Evolutionary conservation across 768 basidiomycete genomes (phyloP), one percentile per base, ranked within the genome.

Genomic region (Polyporus arcularius): DNA sequence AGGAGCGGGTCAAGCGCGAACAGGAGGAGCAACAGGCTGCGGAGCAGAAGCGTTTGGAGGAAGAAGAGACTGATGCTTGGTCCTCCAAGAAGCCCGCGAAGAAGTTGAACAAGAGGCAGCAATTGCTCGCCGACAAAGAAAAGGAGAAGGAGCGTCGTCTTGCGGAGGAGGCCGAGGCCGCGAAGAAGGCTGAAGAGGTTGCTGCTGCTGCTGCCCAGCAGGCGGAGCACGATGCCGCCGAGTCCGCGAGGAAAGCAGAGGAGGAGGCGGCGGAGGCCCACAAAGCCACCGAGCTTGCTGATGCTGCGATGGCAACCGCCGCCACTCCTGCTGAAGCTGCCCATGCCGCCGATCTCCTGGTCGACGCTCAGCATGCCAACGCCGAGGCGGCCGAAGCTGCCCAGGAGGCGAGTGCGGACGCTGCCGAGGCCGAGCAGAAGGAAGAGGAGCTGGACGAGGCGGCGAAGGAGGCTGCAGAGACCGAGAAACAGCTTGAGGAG

Each of bases 31-130:
- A 63, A n/a, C 58, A 56, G 50, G 64, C 56, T 10, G 67, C 65
- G 39, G 55, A 51, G 35, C 56, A 65, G 39, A 32, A 38, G 32
- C 50, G 53, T 5, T 2, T 30, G 39, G 55, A 53, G 40, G 53
- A 28, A 8, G 55, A 56, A 6, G 57, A 39, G 18, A 47, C 53
- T 26, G 72, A 73, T 53, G 66, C 57, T 57, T 65, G 62, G 12
- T 65, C 55, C 11, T 60, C 58, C 54, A 68, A 66, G 40, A 64
- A 61, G 47, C 52, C 57, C 32, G 53, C 55, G 42, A 63, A 61
- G 35, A 65, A 62, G 43, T 38, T 49, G 47, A 68, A 66, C 41
- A 68, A 69, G 59, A 62, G 61, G 14, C 67, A 70, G 53, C 68
- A 70, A 48, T 57, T 53, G 55, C 63, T 42, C 43, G 55, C 39